Evolutionary conservation across 805 yeast genomes (phyloP), one percentile per base, ranked within the genome.

Genomic region (Lipomyces chichibuensis): DNA sequence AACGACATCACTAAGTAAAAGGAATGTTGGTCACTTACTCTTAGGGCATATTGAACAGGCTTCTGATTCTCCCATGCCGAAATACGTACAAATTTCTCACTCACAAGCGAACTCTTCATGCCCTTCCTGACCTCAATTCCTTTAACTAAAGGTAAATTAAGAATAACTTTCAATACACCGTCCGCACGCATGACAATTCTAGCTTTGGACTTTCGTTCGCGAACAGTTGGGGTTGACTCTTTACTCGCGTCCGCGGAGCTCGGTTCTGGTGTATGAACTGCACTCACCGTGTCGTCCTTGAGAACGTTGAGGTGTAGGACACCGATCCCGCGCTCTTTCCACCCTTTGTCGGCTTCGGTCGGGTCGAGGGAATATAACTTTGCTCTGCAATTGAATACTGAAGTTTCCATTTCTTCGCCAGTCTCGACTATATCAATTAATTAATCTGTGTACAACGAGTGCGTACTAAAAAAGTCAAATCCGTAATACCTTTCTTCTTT

Each of bases 301-400:
- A 77, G 74, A 57, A 78, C 77, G 77, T 95, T 94, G 32, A 95
- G 84, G 75, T 91, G 97, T n/a, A 95, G 79, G 3, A 86, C 84
- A 1, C 99, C 99, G 54, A 90, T 83, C 29, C 99, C 99, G 74
- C 95, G 86, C 78, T 95, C 99, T 76, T 91, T 95, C 99, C 99
- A 95, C 1, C 97, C 97, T 29, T 60, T 58, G 20, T 84, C 86
- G 8, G 84, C 76, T 49, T 87, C 84, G 0, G 88, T 80, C 6
- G 93, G 80, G 73, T 90, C 90, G 72, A 91, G 79, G 37, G 85
- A 87, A 75, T 93, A 95, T 33, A 95, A 80, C 75, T 93, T 91
- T 3, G 96, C 91, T 59, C 89, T 87, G 51, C 89, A 84, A 56
- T 86, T 85, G 76, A 85, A 91, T 7, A 88, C 75, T 0, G 90